These are phyloP conservation scores for Lactarius tabidus DNA, from an alignment of 768 basidiomycete genomes.

Conservation along the genomic window DNA sequence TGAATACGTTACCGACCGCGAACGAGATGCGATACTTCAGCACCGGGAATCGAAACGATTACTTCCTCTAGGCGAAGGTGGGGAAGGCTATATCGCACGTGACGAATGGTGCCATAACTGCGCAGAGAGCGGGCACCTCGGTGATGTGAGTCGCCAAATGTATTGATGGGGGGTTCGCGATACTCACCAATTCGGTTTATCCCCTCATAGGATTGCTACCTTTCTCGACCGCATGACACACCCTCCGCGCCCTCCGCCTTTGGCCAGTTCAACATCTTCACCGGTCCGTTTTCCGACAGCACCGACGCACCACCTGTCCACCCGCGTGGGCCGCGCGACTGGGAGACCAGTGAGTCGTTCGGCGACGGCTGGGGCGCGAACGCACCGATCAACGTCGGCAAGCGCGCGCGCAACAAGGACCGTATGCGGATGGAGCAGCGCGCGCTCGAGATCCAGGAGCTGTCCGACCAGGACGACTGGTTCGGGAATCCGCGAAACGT, in stretches of 20 bases:
- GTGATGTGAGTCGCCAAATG: slow-evolving; percentile 54
- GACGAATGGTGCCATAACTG: slow-evolving; percentile 86
- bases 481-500: slow-evolving; percentile 43
- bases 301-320: slow-evolving; percentile 26
- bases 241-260: slow-evolving; percentile 64
- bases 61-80: slow-evolving; percentile 58
- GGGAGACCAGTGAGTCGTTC: slow-evolving; percentile 39
- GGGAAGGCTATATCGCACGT: slow-evolving; percentile 70
- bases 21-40: slow-evolving; percentile 42
- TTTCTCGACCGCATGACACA: slow-evolving; percentile 38
- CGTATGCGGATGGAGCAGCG: slow-evolving; percentile 51
- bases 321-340: slow-evolving; percentile 39
- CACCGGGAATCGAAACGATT: slow-evolving; percentile 48
- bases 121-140: slow-evolving; percentile 66
- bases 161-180: neutral
- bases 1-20: slow-evolving; percentile 58
- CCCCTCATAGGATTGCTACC: slow-evolving; percentile 53
- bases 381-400: slow-evolving; percentile 60
- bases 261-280: slow-evolving; percentile 52
- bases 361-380: slow-evolving; percentile 45
- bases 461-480: slow-evolving; percentile 63
- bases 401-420: slow-evolving; percentile 57
- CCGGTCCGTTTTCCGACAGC: slow-evolving; percentile 56
- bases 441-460: slow-evolving; percentile 41
- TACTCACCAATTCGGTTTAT: neutral